These are phyloP conservation scores for Barnettozyma botsteinii DNA, from an alignment of 805 yeast species.

Conservation along the genomic window DNA sequence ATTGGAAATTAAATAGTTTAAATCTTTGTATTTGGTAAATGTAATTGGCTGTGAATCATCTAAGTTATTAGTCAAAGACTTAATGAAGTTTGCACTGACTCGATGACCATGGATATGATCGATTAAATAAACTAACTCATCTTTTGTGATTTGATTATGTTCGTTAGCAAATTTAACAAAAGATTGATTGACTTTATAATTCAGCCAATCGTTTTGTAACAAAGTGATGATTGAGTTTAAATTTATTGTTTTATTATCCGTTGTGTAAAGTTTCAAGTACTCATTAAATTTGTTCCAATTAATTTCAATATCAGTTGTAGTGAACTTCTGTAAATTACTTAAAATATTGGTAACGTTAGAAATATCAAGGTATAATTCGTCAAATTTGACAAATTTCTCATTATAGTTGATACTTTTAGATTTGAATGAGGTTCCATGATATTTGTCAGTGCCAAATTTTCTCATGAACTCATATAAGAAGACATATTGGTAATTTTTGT, in stretches of 20 bases:
- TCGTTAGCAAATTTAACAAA: conserved; percentile 28
- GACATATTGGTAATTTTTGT: conserved; percentile 42
- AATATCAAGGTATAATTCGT: conserved; percentile 28
- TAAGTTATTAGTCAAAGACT: conserved; percentile 26
- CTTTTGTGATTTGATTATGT: conserved; percentile 29
- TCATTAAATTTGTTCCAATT: conserved; percentile 30
- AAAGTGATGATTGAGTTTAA: conserved; percentile 36
- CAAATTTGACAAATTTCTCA: conserved; percentile 33
- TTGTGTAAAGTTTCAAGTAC: conserved; percentile 16
- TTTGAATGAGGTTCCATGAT: conserved; percentile 11
- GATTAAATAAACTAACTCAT: conserved; percentile 30
- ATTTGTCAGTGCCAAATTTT: conserved; percentile 34
- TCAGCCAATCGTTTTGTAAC: conserved; percentile 35
- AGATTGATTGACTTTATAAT: conserved; percentile 30
- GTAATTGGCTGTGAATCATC: conserved; percentile 28
- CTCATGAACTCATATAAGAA: conserved; percentile 50
- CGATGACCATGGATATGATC: conserved; percentile 33
- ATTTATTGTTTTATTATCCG: conserved; percentile 27
- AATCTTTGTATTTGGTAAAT: conserved; percentile 33
- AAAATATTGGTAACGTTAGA: conserved; percentile 28
- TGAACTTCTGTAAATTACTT: conserved; percentile 28
- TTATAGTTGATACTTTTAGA: conserved; percentile 33
- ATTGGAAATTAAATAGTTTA: conserved; percentile 33
- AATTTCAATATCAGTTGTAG: conserved; percentile 28
- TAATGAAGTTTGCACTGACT: conserved; percentile 32